phyloP scores from a whole-genome alignment of 2,329 filamentous ascomycete genomes.

The Mycosphaerella sp. region DNA sequence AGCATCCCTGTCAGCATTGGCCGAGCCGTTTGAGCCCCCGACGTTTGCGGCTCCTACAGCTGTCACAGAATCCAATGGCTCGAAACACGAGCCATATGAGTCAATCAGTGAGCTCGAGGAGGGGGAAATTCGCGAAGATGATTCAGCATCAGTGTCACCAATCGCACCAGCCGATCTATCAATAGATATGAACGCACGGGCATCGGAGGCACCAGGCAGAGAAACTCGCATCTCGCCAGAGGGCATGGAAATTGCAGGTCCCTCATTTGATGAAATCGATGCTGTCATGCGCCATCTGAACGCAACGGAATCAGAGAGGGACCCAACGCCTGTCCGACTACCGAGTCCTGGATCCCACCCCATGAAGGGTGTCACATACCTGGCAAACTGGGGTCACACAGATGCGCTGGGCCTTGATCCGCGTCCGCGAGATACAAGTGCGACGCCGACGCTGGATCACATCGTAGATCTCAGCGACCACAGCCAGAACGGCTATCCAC shows the following conservation, averaged over 20 bases:
- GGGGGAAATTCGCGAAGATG: conserved; percentile 29
- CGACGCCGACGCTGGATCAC: conserved; percentile 12
- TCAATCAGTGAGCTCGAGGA: conserved; percentile 33
- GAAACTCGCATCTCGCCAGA: conserved; percentile 8
- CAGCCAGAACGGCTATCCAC: conserved; percentile 26
- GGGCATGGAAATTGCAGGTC: conserved; percentile 29
- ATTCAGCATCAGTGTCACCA: conserved; percentile 14
- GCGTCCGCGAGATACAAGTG: conserved; percentile 13
- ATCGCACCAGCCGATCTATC: conserved; percentile 7
- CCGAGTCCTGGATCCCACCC: conserved; percentile 26
- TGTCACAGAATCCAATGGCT: neutral
- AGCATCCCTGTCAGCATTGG: conserved; percentile 61
- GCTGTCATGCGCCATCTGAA: conserved; percentile 85
- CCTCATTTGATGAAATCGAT: conserved; percentile 77
- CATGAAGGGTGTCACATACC: conserved; percentile 29
- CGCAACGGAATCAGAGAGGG: conserved; percentile 58
- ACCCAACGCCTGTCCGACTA: conserved; percentile 32
- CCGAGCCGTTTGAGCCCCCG: conserved; percentile 57
- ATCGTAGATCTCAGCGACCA: conserved; percentile 39
- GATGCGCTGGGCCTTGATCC: conserved; percentile 70
- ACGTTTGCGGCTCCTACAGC: neutral
- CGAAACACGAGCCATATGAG: conserved; percentile 16
- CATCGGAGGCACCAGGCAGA: conserved; percentile 4
- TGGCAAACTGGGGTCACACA: conserved; percentile 45
- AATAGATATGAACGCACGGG: conserved; percentile 6